Conservation (phyloP, 2,329 filamentous ascomycete species). For the Coniochaeta sp. region DNA sequence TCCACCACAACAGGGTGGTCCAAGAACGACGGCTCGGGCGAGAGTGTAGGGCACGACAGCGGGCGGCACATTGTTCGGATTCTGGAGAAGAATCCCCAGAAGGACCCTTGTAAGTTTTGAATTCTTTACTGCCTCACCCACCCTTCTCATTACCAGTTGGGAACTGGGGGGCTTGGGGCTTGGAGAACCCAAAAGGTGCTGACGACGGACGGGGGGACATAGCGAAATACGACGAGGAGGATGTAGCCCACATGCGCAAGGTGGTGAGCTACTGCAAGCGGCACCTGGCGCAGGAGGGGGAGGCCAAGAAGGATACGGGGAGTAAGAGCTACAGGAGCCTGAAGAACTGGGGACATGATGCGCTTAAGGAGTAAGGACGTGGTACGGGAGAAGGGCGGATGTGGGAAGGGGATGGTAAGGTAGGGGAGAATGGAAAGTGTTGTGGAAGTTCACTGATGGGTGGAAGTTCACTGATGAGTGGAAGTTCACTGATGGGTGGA, state of each 20-base stretch:
- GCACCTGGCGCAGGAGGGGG: slow-evolving; percentile 51
- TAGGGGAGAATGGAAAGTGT: too few relatives aligned
- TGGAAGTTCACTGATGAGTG: too few relatives aligned
- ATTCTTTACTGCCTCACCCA: too few relatives aligned
- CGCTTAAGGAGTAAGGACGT: too few relatives aligned
- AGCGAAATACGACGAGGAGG: slow-evolving; percentile 36
- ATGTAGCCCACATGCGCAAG: slow-evolving; percentile 43
- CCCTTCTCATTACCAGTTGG: too few relatives aligned
- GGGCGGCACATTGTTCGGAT: slow-evolving; percentile 52
- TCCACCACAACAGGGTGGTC: slow-evolving; percentile 45
- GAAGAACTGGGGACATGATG: slow-evolving; percentile 48
- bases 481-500: too few relatives aligned
- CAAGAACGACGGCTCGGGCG: slow-evolving; percentile 44
- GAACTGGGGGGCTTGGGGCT: too few relatives aligned
- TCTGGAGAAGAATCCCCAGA: slow-evolving; percentile 46
- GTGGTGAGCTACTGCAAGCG: slow-evolving; percentile 53
- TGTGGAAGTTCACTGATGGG: too few relatives aligned
- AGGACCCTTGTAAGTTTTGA: slow-evolving; percentile 29
- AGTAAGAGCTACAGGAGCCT: slow-evolving; percentile 39
- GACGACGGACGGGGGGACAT: background rate
- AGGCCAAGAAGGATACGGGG: slow-evolving; percentile 34
- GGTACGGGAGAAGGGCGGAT: too few relatives aligned
- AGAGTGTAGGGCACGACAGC: slow-evolving; percentile 51
- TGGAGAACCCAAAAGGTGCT: too few relatives aligned
- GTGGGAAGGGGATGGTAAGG: too few relatives aligned